Conservation (phyloP, 108 stramenopile genomes). For the Cyclotella sp. region DNA sequence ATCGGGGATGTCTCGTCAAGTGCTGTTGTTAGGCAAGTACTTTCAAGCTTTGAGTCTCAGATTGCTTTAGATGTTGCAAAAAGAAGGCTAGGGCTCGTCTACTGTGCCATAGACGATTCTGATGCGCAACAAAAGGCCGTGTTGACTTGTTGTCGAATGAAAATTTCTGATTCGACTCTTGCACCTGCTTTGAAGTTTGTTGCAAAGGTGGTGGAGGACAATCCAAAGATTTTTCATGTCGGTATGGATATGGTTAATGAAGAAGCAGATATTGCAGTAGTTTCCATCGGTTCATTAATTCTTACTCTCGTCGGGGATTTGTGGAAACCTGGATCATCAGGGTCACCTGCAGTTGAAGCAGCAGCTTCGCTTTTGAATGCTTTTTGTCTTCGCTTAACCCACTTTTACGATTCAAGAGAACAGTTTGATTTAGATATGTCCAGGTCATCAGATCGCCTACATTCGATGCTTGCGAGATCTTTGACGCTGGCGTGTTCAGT, state of each 20-base stretch:
- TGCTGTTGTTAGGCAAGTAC: conserved; percentile 6
- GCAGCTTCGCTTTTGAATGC: conserved; percentile 70
- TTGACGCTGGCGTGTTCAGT: conserved; percentile 54
- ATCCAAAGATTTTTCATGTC: conserved; percentile 55
- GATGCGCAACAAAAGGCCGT: conserved; percentile 31
- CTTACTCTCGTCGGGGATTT: conserved; percentile 33
- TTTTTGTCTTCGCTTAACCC: conserved; percentile 56
- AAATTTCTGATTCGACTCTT: conserved; percentile 56
- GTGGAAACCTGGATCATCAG: conserved; percentile 47
- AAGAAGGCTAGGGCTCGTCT: conserved; percentile 25
- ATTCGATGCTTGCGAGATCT: conserved; percentile 41
- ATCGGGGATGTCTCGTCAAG: conserved; percentile 56
- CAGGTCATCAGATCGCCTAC: conserved; percentile 30
- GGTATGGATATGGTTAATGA: conserved; percentile 26
- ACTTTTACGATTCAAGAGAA: conserved; percentile 51
- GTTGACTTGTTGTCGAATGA: conserved; percentile 58
- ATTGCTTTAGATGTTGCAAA: conserved; percentile 39
- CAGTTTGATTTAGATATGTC: background rate
- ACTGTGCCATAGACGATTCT: conserved; percentile 24
- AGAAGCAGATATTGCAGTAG: conserved; percentile 39
- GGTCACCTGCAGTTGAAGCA: conserved; percentile 49
- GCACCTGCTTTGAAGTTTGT: conserved; percentile 52
- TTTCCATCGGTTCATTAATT: conserved; percentile 53
- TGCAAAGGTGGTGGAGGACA: conserved; percentile 64
- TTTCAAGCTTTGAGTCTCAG: conserved; percentile 13